Evolutionary conservation across 2,329 filamentous ascomycete species (phyloP).

Genomic region (Diplodia corticola): DNA sequence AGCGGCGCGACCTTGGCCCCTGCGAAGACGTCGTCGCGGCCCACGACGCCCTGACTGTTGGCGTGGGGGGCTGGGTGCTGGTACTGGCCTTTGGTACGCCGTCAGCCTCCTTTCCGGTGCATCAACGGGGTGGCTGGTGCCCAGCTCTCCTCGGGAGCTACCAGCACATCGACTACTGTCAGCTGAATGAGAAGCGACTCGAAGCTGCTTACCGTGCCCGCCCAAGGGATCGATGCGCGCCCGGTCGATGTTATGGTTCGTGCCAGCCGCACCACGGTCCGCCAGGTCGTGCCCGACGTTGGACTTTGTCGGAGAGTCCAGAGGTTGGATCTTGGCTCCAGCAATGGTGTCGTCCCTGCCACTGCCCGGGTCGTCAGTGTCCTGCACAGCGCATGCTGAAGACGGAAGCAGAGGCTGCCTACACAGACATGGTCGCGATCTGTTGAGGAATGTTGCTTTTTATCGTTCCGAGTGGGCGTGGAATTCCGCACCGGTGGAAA

Average conservation of each 20-base stretch:
- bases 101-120: conserved; percentile 5
- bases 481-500: background rate
- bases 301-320: conserved; percentile 27
- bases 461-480: background rate
- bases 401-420: background rate
- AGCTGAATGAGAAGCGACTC: background rate
- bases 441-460: background rate
- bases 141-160: background rate
- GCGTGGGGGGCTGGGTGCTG: conserved; percentile 30
- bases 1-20: conserved; percentile 31
- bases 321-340: conserved; percentile 29
- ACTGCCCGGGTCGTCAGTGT: background rate
- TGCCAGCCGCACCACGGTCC: conserved; percentile 26
- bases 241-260: conserved; percentile 28
- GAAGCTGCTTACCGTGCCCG: conserved; percentile 23
- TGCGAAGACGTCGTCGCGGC: conserved; percentile 31
- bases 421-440: conserved; percentile 1
- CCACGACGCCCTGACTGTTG: conserved; percentile 29
- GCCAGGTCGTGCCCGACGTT: conserved; percentile 24
- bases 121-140: background rate
- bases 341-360: conserved; percentile 25
- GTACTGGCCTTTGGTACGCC: conserved; percentile 25
- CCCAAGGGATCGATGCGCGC: conserved; percentile 29
- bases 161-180: background rate
- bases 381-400: background rate